Evolutionary conservation across 495 filamentous ascomycete genomes (phyloP), one percentile per base, ranked within the genome.

Genomic region (Xylaria telfairii): DNA sequence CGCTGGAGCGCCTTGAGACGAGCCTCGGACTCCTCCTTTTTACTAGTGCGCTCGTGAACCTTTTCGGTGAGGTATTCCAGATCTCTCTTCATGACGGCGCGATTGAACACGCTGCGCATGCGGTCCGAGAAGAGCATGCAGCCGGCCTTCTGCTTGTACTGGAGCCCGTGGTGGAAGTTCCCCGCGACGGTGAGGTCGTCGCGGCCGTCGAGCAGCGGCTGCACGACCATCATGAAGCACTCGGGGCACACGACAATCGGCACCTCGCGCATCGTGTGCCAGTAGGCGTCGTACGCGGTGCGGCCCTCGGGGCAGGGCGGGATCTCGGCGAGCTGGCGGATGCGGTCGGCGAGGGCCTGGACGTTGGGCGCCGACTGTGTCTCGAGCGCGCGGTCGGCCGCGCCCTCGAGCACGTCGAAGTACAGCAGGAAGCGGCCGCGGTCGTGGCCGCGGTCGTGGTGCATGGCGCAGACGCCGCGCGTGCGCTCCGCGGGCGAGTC

Each of bases 111-210:
- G 1, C 83, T 80, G 49, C 92, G 84, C 90, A 94, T 94, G n/a
- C 89, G 87, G 12, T 85, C 79, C n/a, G 90, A 92, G 71, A 92
- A 94, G 8, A 95, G 81, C 79, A 93, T 91, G 73, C 93, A 96
- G 24, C 85, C 86, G 0, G 85, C 88, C 44, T 88, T 81, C 4
- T 84, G 81, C 26, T 78, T 79, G 5, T 76, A 77, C 65, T 86
- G 81, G 34, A 83, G 81, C 26, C 77, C 79, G 64, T 87, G 81
- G 39, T 85, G 85, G 74, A 94, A 90, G 69, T 85, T 83, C 0
- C 82, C 79, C 0, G 91, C 89, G 26, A 94, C 79, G 0, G 85
- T 81, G 32, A 82, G 77, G 2, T 81, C 76, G 19, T 42, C 61
- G 49, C 46, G 41, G 59, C 60, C 69, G 44, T 85, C 79, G 13